Evolutionary conservation across 208 protist species (phyloP).

Genomic region (Novymonas esmeraldas): DNA sequence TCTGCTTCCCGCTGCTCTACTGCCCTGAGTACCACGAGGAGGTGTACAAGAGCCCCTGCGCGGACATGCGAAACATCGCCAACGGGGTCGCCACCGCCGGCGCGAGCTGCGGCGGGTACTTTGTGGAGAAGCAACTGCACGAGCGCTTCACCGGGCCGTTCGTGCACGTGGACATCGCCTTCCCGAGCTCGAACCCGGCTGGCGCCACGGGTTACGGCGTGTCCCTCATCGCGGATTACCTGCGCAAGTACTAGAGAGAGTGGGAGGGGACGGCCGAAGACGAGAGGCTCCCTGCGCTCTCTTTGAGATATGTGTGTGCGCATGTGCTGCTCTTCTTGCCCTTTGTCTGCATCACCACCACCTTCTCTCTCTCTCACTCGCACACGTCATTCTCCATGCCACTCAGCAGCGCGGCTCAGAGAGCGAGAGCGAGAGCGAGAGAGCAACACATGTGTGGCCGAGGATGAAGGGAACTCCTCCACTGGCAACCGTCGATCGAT

Average conservation of each 20-base stretch:
- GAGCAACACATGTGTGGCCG: no score
- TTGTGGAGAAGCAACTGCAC: conserved; percentile 68
- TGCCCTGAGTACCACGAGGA: conserved; percentile 81
- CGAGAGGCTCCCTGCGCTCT: no score
- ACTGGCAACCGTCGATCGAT: no score
- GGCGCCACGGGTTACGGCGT: conserved; percentile 84
- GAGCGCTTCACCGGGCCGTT: conserved; percentile 68
- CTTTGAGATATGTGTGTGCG: no score
- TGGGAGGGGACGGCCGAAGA: no score
- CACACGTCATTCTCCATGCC: no score
- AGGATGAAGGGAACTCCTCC: no score
- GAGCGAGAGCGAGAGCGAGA: no score
- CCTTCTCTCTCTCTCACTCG: no score
- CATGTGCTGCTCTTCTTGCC: no score
- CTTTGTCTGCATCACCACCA: no score
- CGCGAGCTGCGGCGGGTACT: conserved; percentile 79
- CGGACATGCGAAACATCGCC: conserved; percentile 83
- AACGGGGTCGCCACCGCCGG: conserved; percentile 53
- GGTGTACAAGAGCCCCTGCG: conserved; percentile 65
- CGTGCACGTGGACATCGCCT: conserved; percentile 90
- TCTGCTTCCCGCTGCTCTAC: conserved; percentile 85
- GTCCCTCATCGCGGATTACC: conserved; percentile 65
- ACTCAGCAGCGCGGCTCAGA: no score
- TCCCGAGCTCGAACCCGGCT: conserved; percentile 55
- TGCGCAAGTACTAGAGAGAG: conserved; percentile 38